A percentile compares a stretch with the other conserved stretches of the same genome.
Evolutionary conservation across 202 grass and related monocot species (phyloP).

Genomic region (Panicum virgatum): DNA sequence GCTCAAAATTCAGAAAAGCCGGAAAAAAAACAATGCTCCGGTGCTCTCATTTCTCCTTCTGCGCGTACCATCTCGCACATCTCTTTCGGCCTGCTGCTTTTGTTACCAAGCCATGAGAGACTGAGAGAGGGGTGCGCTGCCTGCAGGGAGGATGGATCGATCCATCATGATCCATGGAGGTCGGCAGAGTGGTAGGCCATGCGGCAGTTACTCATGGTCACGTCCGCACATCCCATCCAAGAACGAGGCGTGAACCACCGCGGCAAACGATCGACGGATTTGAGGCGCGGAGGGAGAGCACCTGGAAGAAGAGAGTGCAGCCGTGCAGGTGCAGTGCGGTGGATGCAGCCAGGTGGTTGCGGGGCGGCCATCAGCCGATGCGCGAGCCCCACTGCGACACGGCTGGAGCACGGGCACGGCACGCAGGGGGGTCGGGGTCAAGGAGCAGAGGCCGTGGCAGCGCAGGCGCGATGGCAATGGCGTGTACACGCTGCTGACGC

Average conservation of each 20-base stretch:
- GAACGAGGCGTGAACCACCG: constrained; percentile 43
- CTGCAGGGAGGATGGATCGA: constrained; percentile 12
- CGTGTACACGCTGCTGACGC: background rate
- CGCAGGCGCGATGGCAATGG: background rate
- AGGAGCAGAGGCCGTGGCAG: background rate
- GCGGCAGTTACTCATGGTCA: constrained; percentile 29
- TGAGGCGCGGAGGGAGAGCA: background rate
- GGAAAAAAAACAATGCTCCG: background rate
- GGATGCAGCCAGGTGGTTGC: constrained; percentile 26
- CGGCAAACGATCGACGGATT: constrained; percentile 13
- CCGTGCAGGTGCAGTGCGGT: background rate
- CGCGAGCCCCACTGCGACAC: background rate
- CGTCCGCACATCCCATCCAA: constrained; percentile 40
- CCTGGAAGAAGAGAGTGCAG: background rate
- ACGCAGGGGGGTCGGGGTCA: background rate
- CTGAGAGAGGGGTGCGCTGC: too few species aligned
- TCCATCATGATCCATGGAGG: background rate
- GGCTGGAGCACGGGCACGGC: background rate
- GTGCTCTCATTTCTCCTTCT: background rate
- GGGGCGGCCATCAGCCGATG: constrained; percentile 29
- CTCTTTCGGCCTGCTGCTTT: background rate
- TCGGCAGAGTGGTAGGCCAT: constrained; percentile 38
- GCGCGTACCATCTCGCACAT: background rate
- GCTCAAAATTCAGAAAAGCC: too few species aligned
- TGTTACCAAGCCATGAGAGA: background rate